Percentiles rank a stretch among this genome's conserved stretches.
These are phyloP conservation scores for Cytospora leucostoma DNA, from an alignment of 2,329 filamentous ascomycete species.

Conservation along the genomic window DNA sequence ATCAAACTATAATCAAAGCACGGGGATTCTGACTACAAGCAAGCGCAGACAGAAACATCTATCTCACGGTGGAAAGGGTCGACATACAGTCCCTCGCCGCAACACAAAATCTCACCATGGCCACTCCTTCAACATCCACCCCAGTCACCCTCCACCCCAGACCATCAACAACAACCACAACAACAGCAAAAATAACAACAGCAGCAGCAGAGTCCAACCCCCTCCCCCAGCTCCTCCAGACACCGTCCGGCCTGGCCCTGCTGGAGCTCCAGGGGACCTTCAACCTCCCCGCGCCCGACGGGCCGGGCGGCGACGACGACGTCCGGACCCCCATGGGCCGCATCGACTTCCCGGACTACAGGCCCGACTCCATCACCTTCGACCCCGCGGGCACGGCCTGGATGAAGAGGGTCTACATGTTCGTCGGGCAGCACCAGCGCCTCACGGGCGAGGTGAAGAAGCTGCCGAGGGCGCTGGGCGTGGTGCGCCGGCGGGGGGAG, in stretches of 20 bases:
- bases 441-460: conserved; percentile 90
- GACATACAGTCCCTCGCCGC: neutral
- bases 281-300: conserved; percentile 62
- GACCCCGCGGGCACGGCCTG: conserved; percentile 63
- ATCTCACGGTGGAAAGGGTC: neutral
- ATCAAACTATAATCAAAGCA: neutral
- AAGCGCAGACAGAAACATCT: neutral
- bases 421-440: conserved; percentile 85
- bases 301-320: no score
- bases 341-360: conserved; percentile 58
- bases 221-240: conserved; percentile 81
- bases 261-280: conserved; percentile 92
- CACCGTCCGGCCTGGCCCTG: conserved; percentile 84
- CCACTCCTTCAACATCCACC: neutral
- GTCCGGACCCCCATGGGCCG: conserved; percentile 44
- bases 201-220: conserved; percentile 46
- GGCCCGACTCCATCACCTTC: conserved; percentile 44
- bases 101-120: conserved; percentile 11
- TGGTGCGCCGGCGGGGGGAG: conserved; percentile 63
- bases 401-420: conserved; percentile 90
- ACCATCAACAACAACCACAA: neutral
- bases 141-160: conserved; percentile 45
- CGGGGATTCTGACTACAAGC: neutral
- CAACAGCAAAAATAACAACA: conserved; percentile 27
- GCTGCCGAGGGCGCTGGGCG: conserved; percentile 72